Percentiles rank a stretch among this genome's conserved stretches.
Evolutionary conservation across 2,329 filamentous ascomycete species (phyloP).

Genomic region (Pseudocercospora vitis): DNA sequence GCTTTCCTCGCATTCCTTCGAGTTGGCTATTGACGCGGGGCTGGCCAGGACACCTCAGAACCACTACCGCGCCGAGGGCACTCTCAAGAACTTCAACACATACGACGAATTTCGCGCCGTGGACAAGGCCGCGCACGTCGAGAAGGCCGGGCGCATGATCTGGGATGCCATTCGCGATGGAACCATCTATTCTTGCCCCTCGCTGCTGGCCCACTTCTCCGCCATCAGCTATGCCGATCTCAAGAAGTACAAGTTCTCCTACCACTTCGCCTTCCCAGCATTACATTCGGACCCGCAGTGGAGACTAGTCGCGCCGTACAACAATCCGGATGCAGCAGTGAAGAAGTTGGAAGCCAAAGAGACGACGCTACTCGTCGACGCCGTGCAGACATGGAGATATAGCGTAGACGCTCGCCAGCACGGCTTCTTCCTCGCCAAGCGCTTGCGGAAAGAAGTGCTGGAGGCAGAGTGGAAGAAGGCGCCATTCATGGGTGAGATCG

Average conservation of each 20-base stretch:
- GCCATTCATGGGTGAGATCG: constrained; percentile 25
- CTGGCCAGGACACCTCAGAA: constrained; percentile 62
- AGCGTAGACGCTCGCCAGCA: constrained; percentile 78
- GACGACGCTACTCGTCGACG: constrained; percentile 75
- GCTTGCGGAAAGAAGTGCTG: constrained; percentile 48
- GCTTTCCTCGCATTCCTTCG: not conserved
- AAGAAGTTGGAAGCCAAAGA: constrained; percentile 64
- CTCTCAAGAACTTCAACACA: constrained; percentile 95
- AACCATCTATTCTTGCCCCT: constrained; percentile 92
- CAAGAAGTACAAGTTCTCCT: constrained; percentile 97
- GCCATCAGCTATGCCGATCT: constrained; percentile 91
- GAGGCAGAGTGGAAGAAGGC: constrained; percentile 39
- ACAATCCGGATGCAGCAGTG: constrained; percentile 41
- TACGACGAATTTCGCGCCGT: constrained; percentile 86
- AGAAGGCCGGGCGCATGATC: constrained; percentile 79
- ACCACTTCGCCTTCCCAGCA: constrained; percentile 95
- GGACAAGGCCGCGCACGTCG: constrained; percentile 76
- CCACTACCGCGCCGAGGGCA: constrained; percentile 81
- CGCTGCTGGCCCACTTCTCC: constrained; percentile 82
- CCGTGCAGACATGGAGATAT: constrained; percentile 84
- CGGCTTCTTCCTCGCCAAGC: constrained; percentile 95
- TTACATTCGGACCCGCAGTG: constrained; percentile 85
- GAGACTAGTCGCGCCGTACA: constrained; percentile 55
- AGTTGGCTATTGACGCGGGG: not conserved
- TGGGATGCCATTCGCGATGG: constrained; percentile 98